Conservation (phyloP, 331 rosid genomes). For the Stylosanthes scabra region DNA sequence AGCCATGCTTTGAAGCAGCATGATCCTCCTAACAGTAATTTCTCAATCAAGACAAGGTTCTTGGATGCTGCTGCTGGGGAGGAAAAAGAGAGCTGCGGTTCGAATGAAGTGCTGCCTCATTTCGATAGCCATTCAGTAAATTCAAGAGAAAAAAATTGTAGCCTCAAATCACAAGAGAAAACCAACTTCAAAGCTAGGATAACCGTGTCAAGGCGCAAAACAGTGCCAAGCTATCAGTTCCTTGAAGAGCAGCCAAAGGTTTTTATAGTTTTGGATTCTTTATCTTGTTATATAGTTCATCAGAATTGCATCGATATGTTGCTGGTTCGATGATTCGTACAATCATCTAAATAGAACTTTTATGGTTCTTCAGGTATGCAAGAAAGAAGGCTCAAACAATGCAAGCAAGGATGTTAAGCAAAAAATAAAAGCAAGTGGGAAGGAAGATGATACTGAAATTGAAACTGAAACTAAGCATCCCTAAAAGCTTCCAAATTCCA, state of each 20-base stretch:
- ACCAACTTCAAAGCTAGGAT: slow-evolving; percentile 55
- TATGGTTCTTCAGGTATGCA: slow-evolving; percentile 50
- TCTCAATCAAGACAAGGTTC: slow-evolving; percentile 48
- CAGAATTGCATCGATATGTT: slow-evolving; percentile 11
- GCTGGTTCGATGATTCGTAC: not conserved
- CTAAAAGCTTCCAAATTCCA: slow-evolving; percentile 38
- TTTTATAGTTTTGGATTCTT: slow-evolving; percentile 16
- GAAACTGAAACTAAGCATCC: slow-evolving; percentile 42
- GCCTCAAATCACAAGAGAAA: slow-evolving; percentile 43
- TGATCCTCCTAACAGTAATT: slow-evolving; percentile 43
- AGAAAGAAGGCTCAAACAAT: slow-evolving; percentile 47
- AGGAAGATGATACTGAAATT: slow-evolving; percentile 26
- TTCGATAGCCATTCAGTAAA: slow-evolving; percentile 56
- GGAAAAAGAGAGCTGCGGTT: slow-evolving; percentile 95
- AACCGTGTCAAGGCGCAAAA: slow-evolving; percentile 60
- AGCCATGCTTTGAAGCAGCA: slow-evolving; percentile 52
- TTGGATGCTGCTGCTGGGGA: slow-evolving; percentile 67
- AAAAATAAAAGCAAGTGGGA: slow-evolving; percentile 46
- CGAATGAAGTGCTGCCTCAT: slow-evolving; percentile 76
- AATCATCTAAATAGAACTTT: slow-evolving; percentile 21
- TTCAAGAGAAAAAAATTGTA: slow-evolving; percentile 45
- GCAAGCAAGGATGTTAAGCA: slow-evolving; percentile 46
- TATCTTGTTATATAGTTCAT: not conserved
- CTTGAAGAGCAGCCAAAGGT: slow-evolving; percentile 61
- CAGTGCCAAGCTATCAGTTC: slow-evolving; percentile 60